Evolutionary conservation across 1,284 basidiomycete genomes (phyloP).

Genomic region (Trichosporon inkin): DNA sequence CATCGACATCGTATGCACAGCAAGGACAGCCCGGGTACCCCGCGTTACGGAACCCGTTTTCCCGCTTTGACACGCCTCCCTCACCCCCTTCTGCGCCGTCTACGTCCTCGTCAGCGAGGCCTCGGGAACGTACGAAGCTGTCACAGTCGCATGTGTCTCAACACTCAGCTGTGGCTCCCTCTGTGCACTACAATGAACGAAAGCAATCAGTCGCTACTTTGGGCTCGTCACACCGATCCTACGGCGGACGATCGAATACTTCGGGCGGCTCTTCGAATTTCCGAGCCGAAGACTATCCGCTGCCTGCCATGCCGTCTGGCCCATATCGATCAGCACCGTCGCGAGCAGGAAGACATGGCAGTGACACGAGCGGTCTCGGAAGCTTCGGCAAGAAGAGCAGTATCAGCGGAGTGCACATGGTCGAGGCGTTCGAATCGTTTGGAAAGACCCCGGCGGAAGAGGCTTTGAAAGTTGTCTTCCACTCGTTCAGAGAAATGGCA

Average conservation of each 20-base stretch:
- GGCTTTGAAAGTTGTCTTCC: constrained; percentile 78
- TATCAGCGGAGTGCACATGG: constrained; percentile 29
- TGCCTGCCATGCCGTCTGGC: constrained; percentile 41
- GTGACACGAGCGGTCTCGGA: constrained; percentile 40
- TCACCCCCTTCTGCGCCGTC: constrained; percentile 25
- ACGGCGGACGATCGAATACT: constrained; percentile 37
- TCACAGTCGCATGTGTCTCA: constrained; percentile 7
- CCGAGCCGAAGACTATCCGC: constrained; percentile 37
- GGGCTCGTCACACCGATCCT: constrained; percentile 35
- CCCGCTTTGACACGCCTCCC: constrained; percentile 35
- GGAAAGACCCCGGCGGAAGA: constrained; percentile 70
- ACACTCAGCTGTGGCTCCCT: constrained; percentile 7
- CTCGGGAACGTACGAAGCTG: background rate
- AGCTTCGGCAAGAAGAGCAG: constrained; percentile 30
- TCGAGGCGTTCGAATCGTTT: constrained; percentile 29
- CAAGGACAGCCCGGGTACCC: constrained; percentile 34
- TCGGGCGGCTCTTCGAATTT: constrained; percentile 43
- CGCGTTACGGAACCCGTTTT: constrained; percentile 47
- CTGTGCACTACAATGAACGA: constrained; percentile 23
- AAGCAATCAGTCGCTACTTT: constrained; percentile 36
- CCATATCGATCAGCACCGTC: constrained; percentile 36
- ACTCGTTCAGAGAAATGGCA: constrained; percentile 71
- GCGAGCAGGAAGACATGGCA: constrained; percentile 36
- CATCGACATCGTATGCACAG: constrained; percentile 22
- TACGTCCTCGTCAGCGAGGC: background rate